Evolutionary conservation across 768 basidiomycete genomes (phyloP).

Genomic region (Trametes villosa): DNA sequence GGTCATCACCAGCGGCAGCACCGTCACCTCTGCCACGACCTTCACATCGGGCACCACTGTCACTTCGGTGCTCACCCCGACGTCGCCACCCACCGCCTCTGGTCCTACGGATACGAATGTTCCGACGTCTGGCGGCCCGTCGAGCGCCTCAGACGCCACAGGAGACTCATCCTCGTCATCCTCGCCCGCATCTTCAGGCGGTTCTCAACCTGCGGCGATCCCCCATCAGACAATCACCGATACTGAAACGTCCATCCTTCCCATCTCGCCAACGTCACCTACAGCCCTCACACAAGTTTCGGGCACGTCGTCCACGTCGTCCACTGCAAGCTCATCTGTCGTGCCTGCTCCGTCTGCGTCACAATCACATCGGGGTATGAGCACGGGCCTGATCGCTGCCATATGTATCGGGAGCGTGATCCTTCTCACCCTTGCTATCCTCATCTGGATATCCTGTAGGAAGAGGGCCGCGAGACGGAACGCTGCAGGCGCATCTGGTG

Average conservation of each 20-base stretch:
- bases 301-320: not conserved
- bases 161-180: not conserved
- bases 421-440: not conserved
- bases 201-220: not conserved
- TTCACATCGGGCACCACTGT: slow-evolving; percentile 3
- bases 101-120: not conserved
- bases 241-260: not conserved
- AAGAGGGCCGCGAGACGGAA: not conserved
- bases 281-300: not conserved
- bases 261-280: not conserved
- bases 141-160: not conserved
- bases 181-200: not conserved
- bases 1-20: slow-evolving; percentile 1
- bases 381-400: slow-evolving; percentile 10
- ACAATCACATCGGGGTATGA: not conserved
- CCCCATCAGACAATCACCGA: not conserved
- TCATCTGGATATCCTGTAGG: slow-evolving; percentile 3
- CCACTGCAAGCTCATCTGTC: not conserved
- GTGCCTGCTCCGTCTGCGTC: not conserved
- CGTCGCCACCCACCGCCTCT: not conserved
- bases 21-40: not conserved
- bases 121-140: not conserved
- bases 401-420: not conserved
- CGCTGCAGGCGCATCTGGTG: not conserved
- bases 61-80: not conserved